Evolutionary conservation across 345 rosid species (phyloP).

Genomic region (Euclidium syriacum): DNA sequence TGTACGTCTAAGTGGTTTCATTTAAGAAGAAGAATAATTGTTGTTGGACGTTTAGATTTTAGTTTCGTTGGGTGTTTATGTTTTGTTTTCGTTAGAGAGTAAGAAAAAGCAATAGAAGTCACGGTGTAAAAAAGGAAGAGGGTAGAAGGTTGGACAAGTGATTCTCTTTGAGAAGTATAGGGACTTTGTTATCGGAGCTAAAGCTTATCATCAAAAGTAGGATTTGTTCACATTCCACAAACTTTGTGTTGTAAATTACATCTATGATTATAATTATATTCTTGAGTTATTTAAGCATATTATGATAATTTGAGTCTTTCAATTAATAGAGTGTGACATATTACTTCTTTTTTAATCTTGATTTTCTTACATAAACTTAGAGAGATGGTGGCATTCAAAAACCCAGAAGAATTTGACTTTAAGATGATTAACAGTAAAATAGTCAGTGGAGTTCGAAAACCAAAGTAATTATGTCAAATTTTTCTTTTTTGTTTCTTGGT

Average conservation of each 20-base stretch:
- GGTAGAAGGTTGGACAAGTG: too few relatives aligned
- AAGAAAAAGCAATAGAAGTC: too few relatives aligned
- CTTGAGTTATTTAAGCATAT: background rate
- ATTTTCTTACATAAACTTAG: conserved; percentile 47
- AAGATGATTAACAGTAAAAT: conserved; percentile 71
- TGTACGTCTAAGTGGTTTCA: too few relatives aligned
- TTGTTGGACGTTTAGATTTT: too few relatives aligned
- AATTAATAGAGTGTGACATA: too few relatives aligned
- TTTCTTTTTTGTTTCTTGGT: background rate
- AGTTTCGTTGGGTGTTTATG: too few relatives aligned
- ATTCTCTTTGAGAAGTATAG: conserved; percentile 85
- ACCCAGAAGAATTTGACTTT: conserved; percentile 80
- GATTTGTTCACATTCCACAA: conserved; percentile 34
- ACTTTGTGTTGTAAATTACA: background rate
- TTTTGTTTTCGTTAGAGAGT: too few relatives aligned
- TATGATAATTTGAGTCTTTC: too few relatives aligned
- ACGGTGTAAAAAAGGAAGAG: too few relatives aligned
- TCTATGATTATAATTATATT: background rate
- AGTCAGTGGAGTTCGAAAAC: conserved; percentile 52
- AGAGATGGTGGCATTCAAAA: conserved; percentile 79
- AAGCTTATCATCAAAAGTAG: conserved; percentile 64
- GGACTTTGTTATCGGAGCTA: conserved; percentile 78
- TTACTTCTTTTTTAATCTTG: background rate
- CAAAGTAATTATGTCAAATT: conserved; percentile 41
- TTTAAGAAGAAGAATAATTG: too few relatives aligned